phyloP scores from a whole-genome alignment of 225 moss, liverwort and hornwort species.

The Pseudisothecium myosuroides region DNA sequence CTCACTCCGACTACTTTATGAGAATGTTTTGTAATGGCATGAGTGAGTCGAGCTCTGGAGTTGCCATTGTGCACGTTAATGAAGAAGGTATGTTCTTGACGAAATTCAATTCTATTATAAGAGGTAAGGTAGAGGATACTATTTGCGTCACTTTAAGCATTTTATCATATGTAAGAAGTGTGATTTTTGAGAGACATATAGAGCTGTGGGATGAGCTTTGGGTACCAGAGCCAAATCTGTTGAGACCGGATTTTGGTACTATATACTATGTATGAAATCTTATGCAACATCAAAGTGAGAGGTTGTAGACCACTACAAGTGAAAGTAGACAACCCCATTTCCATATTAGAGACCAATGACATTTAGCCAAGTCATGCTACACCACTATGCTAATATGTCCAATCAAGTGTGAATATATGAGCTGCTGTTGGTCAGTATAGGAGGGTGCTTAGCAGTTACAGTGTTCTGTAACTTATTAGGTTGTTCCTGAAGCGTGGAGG shows the following conservation, averaged over 20 bases:
- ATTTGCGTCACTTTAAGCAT: not conserved
- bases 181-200: not conserved
- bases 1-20: conserved; percentile 77
- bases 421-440: not conserved
- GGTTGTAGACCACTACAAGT: not conserved
- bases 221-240: not conserved
- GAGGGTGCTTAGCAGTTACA: not conserved
- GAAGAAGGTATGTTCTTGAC: conserved; percentile 39
- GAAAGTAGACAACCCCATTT: not conserved
- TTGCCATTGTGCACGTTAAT: conserved; percentile 49
- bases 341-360: too few species aligned
- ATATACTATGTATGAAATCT: not conserved
- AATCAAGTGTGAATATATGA: not conserved
- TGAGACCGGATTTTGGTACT: not conserved
- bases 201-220: not conserved
- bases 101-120: not conserved
- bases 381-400: not conserved
- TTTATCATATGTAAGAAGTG: not conserved
- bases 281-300: not conserved
- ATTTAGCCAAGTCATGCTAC: not conserved
- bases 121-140: not conserved
- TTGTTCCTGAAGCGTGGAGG: not conserved
- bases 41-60: conserved; percentile 64
- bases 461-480: not conserved
- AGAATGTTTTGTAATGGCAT: conserved; percentile 75